A percentile compares a stretch with the other conserved stretches of the same genome.
Evolutionary conservation across 75 land plant species (phyloP).

Genomic region (Picea glauca): DNA sequence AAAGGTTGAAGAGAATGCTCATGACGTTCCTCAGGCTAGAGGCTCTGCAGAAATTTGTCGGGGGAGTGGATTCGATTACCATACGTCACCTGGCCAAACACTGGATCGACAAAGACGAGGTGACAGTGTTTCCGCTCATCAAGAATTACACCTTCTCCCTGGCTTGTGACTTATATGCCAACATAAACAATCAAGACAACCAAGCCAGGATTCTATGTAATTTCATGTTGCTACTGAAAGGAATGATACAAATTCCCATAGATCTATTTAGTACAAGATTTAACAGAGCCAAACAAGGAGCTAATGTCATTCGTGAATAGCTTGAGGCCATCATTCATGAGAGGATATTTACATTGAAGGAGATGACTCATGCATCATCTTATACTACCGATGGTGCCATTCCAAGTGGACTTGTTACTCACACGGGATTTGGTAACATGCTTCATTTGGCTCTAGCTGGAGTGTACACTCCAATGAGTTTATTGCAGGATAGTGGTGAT

Average conservation of each 20-base stretch:
- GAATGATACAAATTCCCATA: background rate
- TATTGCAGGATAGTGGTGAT: too few species aligned
- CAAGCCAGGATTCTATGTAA: background rate
- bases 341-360: constrained; percentile 15
- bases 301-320: background rate
- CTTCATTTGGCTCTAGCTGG: too few species aligned
- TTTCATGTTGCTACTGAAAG: background rate
- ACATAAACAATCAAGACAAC: background rate
- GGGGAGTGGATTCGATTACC: background rate
- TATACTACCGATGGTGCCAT: too few species aligned
- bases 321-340: constrained; percentile 7
- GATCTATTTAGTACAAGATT: too few species aligned
- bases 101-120: background rate
- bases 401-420: too few species aligned
- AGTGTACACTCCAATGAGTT: too few species aligned
- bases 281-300: background rate
- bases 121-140: background rate
- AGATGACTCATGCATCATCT: background rate
- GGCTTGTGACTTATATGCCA: background rate
- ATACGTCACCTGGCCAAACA: background rate
- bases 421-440: too few species aligned
- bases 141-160: background rate
- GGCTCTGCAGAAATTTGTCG: too few species aligned
- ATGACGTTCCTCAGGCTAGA: too few species aligned
- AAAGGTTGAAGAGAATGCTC: too few species aligned